Evolutionary conservation across 2,329 filamentous ascomycete species (phyloP).

Genomic region (Fusarium equiseti): DNA sequence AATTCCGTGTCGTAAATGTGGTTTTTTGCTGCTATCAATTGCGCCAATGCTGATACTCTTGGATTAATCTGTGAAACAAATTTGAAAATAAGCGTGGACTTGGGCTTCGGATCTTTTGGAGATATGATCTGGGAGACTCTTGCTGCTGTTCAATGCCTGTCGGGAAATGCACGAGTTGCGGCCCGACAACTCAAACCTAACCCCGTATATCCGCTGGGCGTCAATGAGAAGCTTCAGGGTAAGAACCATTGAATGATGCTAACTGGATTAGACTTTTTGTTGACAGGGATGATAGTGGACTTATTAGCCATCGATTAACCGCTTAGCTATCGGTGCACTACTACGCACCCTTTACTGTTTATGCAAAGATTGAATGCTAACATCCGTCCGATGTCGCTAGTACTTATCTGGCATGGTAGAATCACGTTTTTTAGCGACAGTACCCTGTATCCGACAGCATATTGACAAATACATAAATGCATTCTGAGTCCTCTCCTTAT

Average conservation of each 20-base stretch:
- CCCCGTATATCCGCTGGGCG: neutral
- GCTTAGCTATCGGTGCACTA: accelerated
- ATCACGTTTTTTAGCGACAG: neutral
- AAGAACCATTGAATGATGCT: neutral
- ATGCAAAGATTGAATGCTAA: accelerated
- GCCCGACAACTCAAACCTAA: neutral
- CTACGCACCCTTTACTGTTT: accelerated
- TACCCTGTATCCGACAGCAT: neutral
- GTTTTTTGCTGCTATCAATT: neutral
- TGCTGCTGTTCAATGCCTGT: neutral
- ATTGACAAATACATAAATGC: neutral
- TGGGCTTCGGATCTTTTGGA: neutral
- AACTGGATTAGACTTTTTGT: too few species aligned
- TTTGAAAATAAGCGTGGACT: neutral
- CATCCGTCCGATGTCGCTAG: accelerated
- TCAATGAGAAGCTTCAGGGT: neutral
- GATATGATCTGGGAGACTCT: neutral
- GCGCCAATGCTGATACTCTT: neutral
- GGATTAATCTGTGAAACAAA: too few species aligned
- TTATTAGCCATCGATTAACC: neutral
- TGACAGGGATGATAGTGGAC: accelerated
- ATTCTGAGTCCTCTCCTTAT: neutral
- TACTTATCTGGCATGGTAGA: neutral
- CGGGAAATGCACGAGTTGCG: neutral
- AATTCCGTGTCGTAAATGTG: neutral